These are phyloP conservation scores for Triangularia verruculosa DNA, from an alignment of 2,329 filamentous ascomycete species.

Conservation along the genomic window DNA sequence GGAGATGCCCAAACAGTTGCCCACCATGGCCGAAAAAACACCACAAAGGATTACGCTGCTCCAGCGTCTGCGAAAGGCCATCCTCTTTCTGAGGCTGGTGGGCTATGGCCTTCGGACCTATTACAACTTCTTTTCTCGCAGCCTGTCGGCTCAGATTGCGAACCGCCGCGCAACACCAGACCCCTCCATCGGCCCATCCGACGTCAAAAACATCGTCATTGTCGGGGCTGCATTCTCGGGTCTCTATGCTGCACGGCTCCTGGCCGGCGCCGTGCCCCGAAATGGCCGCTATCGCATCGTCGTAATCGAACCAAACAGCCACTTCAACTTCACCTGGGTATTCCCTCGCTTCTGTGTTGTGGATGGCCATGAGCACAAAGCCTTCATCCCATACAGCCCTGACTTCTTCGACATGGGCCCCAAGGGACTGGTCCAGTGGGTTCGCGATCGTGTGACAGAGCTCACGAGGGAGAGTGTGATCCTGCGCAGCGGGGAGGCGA, in stretches of 20 bases:
- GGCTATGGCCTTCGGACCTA: conserved; percentile 14
- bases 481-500: conserved; percentile 41
- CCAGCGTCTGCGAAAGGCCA: conserved; percentile 13
- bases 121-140: conserved; percentile 11
- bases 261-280: conserved; percentile 48
- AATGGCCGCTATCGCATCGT: conserved; percentile 49
- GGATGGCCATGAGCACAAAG: conserved; percentile 54
- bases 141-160: conserved; percentile 9
- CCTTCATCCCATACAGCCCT: conserved; percentile 55
- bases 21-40: neutral
- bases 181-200: conserved; percentile 7
- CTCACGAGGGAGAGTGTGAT: conserved; percentile 39
- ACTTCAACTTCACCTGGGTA: conserved; percentile 60
- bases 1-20: neutral
- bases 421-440: conserved; percentile 24
- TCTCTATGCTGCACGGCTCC: conserved; percentile 44
- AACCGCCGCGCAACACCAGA: neutral
- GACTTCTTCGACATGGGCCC: conserved; percentile 24
- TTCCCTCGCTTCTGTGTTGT: conserved; percentile 58
- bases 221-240: conserved; percentile 59
- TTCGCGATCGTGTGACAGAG: conserved; percentile 34
- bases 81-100: conserved; percentile 16
- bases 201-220: conserved; percentile 47
- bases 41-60: neutral
- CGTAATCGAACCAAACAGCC: conserved; percentile 57